Evolutionary conservation across 2,329 filamentous ascomycete genomes (phyloP).

Genomic region (Penicillium sp.): DNA sequence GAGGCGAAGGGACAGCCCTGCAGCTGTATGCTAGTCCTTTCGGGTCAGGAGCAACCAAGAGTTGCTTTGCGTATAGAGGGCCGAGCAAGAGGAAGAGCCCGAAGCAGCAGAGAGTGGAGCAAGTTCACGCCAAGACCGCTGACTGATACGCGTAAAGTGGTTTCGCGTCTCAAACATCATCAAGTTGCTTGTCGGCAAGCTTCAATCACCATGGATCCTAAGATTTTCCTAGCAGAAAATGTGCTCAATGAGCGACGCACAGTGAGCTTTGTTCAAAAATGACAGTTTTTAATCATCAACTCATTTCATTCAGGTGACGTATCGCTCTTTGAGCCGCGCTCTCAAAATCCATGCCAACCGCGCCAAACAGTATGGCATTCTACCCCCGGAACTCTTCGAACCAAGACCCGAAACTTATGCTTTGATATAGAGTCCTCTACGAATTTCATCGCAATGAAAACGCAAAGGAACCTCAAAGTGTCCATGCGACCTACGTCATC

Average conservation of each 20-base stretch:
- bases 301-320: constrained; percentile 67
- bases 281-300: neutral
- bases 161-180: constrained; percentile 29
- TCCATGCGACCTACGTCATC: constrained; percentile 92
- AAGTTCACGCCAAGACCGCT: constrained; percentile 37
- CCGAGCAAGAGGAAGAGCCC: constrained; percentile 1
- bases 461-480: constrained; percentile 65
- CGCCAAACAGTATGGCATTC: constrained; percentile 77
- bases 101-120: constrained; percentile 12
- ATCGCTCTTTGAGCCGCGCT: constrained; percentile 78
- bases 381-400: neutral
- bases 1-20: neutral
- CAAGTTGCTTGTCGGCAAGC: constrained; percentile 11
- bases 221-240: constrained; percentile 70
- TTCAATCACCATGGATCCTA: constrained; percentile 55
- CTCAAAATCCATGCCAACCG: constrained; percentile 80
- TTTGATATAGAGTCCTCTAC: constrained; percentile 68
- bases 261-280: constrained; percentile 48
- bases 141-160: constrained; percentile 47
- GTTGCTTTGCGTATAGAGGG: neutral
- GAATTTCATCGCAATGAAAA: constrained; percentile 82
- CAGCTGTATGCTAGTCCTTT: neutral
- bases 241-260: constrained; percentile 73
- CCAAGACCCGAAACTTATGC: constrained; percentile 5
- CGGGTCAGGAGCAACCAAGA: neutral